phyloP scores from a whole-genome alignment of 176 grass and related monocot species.

The Dactylis glomerata region DNA sequence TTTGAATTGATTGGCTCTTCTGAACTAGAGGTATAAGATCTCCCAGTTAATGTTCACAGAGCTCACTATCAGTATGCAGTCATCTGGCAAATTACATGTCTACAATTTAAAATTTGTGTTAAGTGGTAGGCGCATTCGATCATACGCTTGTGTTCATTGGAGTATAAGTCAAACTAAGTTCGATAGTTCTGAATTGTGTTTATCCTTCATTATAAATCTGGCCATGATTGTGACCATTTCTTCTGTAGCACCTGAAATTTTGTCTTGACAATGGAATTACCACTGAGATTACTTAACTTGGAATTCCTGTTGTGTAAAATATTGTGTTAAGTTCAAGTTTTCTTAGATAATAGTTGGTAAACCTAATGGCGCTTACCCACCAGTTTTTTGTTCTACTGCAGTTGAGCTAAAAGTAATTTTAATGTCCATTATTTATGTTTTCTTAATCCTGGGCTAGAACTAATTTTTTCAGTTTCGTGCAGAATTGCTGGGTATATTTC shows the following conservation, averaged over 20 bases:
- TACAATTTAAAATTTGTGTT: not conserved
- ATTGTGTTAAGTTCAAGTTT: not conserved
- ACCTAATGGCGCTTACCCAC: slow-evolving; percentile 10
- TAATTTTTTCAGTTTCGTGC: slow-evolving; percentile 39
- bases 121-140: not conserved
- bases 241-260: not conserved
- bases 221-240: slow-evolving; percentile 8
- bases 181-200: not conserved
- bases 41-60: slow-evolving; percentile 32
- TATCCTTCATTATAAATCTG: not conserved
- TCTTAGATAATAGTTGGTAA: slow-evolving; percentile 11
- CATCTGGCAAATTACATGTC: slow-evolving; percentile 5
- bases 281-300: not conserved
- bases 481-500: slow-evolving; percentile 44
- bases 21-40: slow-evolving; percentile 67
- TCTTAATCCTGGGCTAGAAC: slow-evolving; percentile 12
- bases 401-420: slow-evolving; percentile 18
- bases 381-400: not conserved
- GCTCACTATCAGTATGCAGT: not conserved
- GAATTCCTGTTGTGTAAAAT: slow-evolving; percentile 9
- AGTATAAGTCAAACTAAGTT: slow-evolving; percentile 13
- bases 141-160: slow-evolving; percentile 7
- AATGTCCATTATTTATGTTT: not conserved
- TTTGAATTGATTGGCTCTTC: slow-evolving; percentile 92
- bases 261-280: not conserved